These are phyloP conservation scores for Cenchrus purpureus DNA, from an alignment of 176 grass and related monocot genomes.

Conservation along the genomic window DNA sequence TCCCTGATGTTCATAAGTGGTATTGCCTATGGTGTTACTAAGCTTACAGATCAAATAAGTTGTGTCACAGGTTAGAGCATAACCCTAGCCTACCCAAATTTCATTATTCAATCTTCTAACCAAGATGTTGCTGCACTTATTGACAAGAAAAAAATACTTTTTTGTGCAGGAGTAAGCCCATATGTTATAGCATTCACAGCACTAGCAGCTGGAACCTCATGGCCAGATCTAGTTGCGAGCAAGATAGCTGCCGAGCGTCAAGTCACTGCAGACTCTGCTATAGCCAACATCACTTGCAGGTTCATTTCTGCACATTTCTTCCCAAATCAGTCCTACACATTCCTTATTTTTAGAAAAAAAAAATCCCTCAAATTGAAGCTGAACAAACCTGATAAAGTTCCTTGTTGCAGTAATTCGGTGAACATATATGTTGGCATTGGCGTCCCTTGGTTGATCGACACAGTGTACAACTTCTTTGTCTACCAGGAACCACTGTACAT, in stretches of 20 bases:
- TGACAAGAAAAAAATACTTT: slow-evolving; percentile 28
- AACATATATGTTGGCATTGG: slow-evolving; percentile 96
- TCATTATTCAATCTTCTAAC: slow-evolving; percentile 20
- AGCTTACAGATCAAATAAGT: slow-evolving; percentile 90
- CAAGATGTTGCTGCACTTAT: neutral
- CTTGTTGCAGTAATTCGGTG: slow-evolving; percentile 72
- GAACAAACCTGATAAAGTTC: neutral
- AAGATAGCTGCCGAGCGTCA: slow-evolving; percentile 98
- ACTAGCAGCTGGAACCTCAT: slow-evolving; percentile 84
- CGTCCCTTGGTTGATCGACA: slow-evolving; percentile 78
- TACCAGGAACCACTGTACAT: slow-evolving; percentile 77
- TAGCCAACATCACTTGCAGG: slow-evolving; percentile 99
- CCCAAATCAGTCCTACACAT: neutral
- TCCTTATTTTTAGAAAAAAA: too few species aligned
- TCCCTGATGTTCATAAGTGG: slow-evolving; percentile 78
- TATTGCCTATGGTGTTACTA: slow-evolving; percentile 88
- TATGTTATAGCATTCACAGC: slow-evolving; percentile 97
- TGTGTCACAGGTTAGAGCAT: slow-evolving; percentile 78
- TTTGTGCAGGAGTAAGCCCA: slow-evolving; percentile 69
- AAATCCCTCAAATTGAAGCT: neutral
- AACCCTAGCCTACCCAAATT: neutral
- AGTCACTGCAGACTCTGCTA: slow-evolving; percentile 90
- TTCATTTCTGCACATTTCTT: slow-evolving; percentile 20
- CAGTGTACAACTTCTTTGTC: slow-evolving; percentile 78
- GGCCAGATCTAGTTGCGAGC: slow-evolving; percentile 94